Base-by-base conservation (phyloP, 805 yeast species). In the Cyberlindnera japonica region DNA sequence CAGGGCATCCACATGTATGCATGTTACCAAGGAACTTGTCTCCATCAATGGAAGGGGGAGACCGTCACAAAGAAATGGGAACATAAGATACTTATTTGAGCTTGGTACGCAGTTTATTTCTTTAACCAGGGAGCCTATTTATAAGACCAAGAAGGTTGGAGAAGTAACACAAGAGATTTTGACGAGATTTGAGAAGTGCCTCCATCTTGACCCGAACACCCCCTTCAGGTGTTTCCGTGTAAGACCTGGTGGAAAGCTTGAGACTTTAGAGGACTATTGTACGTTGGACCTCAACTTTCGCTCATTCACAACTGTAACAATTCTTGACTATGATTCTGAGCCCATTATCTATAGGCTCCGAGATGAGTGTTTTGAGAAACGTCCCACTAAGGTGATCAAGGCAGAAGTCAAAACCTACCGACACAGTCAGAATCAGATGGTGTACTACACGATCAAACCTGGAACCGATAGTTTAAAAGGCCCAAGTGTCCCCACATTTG, bases 1-100 rank as follows among this genome's bases (percentile, higher is more conserved):
- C 57, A 66, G 99, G 29, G 85, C 96, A 1, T 79, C 91, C 1
- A 78, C 82, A 40, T 91, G 99, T 61, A 77, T 76, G 39, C 99
- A 91, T 62, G 77, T 83, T 22, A 69, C 75, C 38, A 71, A 96
- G 34, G 87, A 93, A 18, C 67, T 91, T 29, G 80, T 90, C 11
- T 86, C 88, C 53, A 96, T 91, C 11, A 72, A 96, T 20, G 77
- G 86, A n/a, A 75, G 95, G 44, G 99, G 98, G 1, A 65, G 98
- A 34, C 97, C 96, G 0, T 69, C 75, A 20, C 71, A 78, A 9
- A 43, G 37, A 12, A 48, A 47, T 7, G 46, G 46, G 18, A 45
- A 37, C 12, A 23, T 51, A 9, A 32, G 59, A n/a, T 46, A 43
- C 16, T 7, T 34, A 10, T 42, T 42, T 29, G 38, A 46, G n/a